phyloP scores from a whole-genome alignment of 129 eudicot genomes.

The Lactuca sativa region DNA sequence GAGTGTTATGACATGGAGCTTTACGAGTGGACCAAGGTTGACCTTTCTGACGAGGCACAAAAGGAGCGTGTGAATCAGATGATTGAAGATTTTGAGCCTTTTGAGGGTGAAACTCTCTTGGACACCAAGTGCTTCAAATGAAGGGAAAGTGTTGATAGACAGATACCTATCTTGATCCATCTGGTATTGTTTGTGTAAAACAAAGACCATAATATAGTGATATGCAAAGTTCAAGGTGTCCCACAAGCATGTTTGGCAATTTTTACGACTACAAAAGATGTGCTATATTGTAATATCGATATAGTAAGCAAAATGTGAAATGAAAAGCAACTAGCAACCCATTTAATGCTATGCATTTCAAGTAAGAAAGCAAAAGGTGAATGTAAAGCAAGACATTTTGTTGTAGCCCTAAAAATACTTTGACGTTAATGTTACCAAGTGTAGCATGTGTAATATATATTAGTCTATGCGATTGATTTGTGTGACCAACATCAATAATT shows the following conservation, averaged over 20 bases:
- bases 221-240: too few species aligned
- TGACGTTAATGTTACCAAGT: neutral
- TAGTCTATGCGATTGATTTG: too few species aligned
- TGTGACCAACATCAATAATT: too few species aligned
- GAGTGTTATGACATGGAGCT: slow-evolving; percentile 70
- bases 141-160: neutral
- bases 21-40: slow-evolving; percentile 63
- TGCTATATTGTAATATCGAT: neutral
- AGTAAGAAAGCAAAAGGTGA: too few species aligned
- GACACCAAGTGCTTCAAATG: slow-evolving; percentile 65
- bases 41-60: slow-evolving; percentile 55
- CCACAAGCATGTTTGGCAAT: too few species aligned
- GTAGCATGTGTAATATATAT: neutral
- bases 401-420: neutral
- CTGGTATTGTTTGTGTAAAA: neutral
- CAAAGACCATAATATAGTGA: too few species aligned
- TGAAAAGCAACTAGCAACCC: neutral
- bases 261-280: too few species aligned
- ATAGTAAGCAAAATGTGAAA: neutral
- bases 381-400: neutral
- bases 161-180: neutral
- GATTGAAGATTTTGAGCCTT: slow-evolving; percentile 20
- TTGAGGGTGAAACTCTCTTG: slow-evolving; percentile 58
- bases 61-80: slow-evolving; percentile 60
- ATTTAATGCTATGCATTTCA: too few species aligned